phyloP scores from a whole-genome alignment of 1,284 basidiomycete species.

The Irpex rosettiformis region DNA sequence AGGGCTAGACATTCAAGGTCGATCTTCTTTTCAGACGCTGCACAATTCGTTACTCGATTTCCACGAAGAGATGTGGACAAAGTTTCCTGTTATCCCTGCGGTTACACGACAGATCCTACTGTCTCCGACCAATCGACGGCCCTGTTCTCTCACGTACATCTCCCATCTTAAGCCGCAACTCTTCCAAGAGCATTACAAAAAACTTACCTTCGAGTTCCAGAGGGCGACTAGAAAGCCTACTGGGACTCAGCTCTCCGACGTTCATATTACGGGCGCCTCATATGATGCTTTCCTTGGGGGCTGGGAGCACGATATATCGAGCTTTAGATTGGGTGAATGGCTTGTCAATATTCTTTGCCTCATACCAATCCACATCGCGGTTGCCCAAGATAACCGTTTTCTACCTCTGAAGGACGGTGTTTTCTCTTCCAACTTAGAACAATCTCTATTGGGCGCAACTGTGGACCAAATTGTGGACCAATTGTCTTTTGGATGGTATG shows the following conservation, averaged over 20 bases:
- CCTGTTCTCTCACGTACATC: slow-evolving; percentile 40
- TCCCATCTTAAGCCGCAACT: slow-evolving; percentile 33
- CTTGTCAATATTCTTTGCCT: slow-evolving; percentile 57
- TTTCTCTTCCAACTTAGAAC: slow-evolving; percentile 45
- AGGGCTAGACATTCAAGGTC: background rate
- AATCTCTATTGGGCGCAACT: slow-evolving; percentile 51
- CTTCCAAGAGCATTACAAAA: slow-evolving; percentile 39
- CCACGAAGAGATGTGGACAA: slow-evolving; percentile 56
- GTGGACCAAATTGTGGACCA: slow-evolving; percentile 52
- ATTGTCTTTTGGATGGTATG: slow-evolving; percentile 63
- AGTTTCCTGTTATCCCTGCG: slow-evolving; percentile 57
- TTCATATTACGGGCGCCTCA: slow-evolving; percentile 30
- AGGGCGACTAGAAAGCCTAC: slow-evolving; percentile 48
- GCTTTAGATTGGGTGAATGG: slow-evolving; percentile 54
- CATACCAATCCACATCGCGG: slow-evolving; percentile 60
- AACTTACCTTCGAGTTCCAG: slow-evolving; percentile 46
- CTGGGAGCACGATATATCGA: slow-evolving; percentile 20
- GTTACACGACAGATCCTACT: slow-evolving; percentile 45
- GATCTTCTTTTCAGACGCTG: slow-evolving; percentile 19
- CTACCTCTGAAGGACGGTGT: slow-evolving; percentile 59
- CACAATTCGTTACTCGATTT: slow-evolving; percentile 57
- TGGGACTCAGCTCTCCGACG: slow-evolving; percentile 36
- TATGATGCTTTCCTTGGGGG: slow-evolving; percentile 14
- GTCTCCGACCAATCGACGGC: slow-evolving; percentile 26
- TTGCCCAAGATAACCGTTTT: slow-evolving; percentile 56